Evolutionary conservation across 1,139 yeast genomes (phyloP).

Genomic region (Suhomyces guaymorum): DNA sequence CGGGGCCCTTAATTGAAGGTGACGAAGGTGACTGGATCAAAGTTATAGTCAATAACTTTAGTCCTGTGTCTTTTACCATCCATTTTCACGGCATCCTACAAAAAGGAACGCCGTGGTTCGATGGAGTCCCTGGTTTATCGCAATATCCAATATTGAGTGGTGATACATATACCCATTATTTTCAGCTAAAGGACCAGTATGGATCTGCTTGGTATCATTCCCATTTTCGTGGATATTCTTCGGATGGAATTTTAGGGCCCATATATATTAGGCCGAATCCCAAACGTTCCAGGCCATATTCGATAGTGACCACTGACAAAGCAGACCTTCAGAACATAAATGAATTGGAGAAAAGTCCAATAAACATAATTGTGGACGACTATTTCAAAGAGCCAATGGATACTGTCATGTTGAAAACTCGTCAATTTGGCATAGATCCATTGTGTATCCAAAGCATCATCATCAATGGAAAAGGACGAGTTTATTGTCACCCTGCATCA

Average conservation of each 20-base stretch:
- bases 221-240: conserved; percentile 48
- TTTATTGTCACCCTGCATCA: conserved; percentile 22
- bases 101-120: conserved; percentile 37
- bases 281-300: conserved; percentile 27
- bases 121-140: conserved; percentile 48
- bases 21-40: conserved; percentile 38
- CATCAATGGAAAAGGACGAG: conserved; percentile 37
- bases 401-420: conserved; percentile 26
- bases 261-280: conserved; percentile 27
- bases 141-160: conserved; percentile 42
- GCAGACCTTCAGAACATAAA: conserved; percentile 16
- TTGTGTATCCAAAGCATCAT: conserved; percentile 33
- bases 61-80: conserved; percentile 37
- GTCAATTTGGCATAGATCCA: conserved; percentile 34
- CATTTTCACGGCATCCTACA: conserved; percentile 53
- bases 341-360: conserved; percentile 27
- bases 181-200: conserved; percentile 38
- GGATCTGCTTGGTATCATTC: conserved; percentile 58
- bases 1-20: conserved; percentile 38
- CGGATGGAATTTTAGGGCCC: conserved; percentile 50
- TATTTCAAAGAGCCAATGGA: conserved; percentile 29
- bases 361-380: conserved; percentile 27
- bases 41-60: conserved; percentile 28
- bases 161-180: conserved; percentile 36
- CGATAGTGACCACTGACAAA: conserved; percentile 18